Conservation (phyloP, 306 rosid genomes). For the Styphnolobium japonicum region DNA sequence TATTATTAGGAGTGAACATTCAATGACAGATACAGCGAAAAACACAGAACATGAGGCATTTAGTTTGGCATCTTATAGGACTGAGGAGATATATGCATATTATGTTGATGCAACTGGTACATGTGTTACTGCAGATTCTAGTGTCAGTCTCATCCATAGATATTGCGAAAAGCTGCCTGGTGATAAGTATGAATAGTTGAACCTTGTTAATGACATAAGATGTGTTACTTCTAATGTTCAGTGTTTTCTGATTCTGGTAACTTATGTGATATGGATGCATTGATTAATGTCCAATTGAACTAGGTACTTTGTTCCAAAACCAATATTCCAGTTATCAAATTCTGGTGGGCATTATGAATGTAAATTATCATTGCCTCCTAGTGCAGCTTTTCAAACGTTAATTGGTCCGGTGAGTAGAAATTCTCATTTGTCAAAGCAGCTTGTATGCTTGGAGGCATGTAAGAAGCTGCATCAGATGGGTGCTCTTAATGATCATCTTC, state of each 20-base stretch:
- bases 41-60: slow-evolving; percentile 44
- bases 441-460: slow-evolving; percentile 74
- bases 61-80: slow-evolving; percentile 23
- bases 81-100: slow-evolving; percentile 33
- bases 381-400: slow-evolving; percentile 54
- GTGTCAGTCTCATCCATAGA: slow-evolving; percentile 49
- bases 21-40: slow-evolving; percentile 46
- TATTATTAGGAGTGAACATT: slow-evolving; percentile 53
- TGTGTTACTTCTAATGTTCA: background rate
- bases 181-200: slow-evolving; percentile 42
- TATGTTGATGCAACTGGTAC: slow-evolving; percentile 55
- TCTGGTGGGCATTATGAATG: slow-evolving; percentile 48
- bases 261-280: background rate
- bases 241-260: background rate
- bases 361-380: slow-evolving; percentile 55
- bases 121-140: slow-evolving; percentile 54
- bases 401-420: slow-evolving; percentile 54
- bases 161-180: slow-evolving; percentile 59
- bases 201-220: background rate
- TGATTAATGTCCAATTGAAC: slow-evolving; percentile 22
- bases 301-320: slow-evolving; percentile 59
- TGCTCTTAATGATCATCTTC: slow-evolving; percentile 68
- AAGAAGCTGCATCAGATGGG: slow-evolving; percentile 64
- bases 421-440: slow-evolving; percentile 61
- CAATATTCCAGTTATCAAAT: slow-evolving; percentile 40